Evolutionary conservation across 2,329 filamentous ascomycete genomes (phyloP).

Genomic region (Alternaria ventricosa): DNA sequence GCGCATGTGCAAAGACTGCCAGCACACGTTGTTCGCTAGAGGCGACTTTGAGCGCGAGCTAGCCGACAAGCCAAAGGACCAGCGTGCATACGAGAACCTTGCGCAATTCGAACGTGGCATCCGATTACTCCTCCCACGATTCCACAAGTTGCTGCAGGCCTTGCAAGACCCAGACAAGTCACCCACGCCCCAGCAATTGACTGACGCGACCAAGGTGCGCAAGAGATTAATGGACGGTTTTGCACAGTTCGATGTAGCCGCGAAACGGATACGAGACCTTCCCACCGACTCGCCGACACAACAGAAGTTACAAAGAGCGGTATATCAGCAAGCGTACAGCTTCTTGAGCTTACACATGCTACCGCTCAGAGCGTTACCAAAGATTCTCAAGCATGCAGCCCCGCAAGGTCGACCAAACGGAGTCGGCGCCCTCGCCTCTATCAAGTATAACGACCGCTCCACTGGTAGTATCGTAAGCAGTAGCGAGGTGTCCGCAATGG

Average conservation of each 20-base stretch:
- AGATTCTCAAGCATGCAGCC: constrained; percentile 61
- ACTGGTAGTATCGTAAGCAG: constrained; percentile 62
- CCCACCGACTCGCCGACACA: constrained; percentile 76
- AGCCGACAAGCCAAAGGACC: constrained; percentile 71
- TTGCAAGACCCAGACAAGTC: constrained; percentile 75
- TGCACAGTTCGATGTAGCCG: constrained; percentile 82
- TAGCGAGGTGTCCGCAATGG: constrained; percentile 69
- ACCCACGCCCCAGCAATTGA: constrained; percentile 72
- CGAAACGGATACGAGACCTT: constrained; percentile 80
- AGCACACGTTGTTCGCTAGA: constrained; percentile 71
- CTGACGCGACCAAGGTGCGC: constrained; percentile 87
- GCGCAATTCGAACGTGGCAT: constrained; percentile 89
- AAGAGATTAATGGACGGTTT: constrained; percentile 89
- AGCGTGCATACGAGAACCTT: constrained; percentile 82
- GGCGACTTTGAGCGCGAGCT: constrained; percentile 79
- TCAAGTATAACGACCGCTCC: constrained; percentile 64
- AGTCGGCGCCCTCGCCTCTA: constrained; percentile 61
- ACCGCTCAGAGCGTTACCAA: constrained; percentile 67
- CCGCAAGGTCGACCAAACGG: constrained; percentile 54
- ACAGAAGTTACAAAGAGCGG: constrained; percentile 75
- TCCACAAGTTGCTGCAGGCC: constrained; percentile 76
- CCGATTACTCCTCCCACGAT: constrained; percentile 77
- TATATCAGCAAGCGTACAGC: constrained; percentile 80
- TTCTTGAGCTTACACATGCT: constrained; percentile 93
- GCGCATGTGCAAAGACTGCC: constrained; percentile 92